Conservation (phyloP, 768 basidiomycete species). For the Ramaria sp. region DNA sequence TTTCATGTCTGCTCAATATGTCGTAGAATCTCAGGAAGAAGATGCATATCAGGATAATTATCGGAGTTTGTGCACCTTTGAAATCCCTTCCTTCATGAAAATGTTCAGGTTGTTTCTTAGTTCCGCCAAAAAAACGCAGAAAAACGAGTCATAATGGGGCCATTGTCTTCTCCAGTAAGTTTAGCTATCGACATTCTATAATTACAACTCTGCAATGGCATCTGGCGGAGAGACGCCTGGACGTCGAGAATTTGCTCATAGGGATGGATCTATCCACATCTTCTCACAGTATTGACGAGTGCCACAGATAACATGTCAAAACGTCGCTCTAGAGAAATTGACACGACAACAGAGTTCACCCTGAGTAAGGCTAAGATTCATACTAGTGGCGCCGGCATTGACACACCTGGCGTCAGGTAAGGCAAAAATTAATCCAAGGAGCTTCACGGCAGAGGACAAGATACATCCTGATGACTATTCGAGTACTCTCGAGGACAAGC, state of each 20-base stretch:
- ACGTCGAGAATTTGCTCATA: too few relatives aligned
- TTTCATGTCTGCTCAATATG: too few relatives aligned
- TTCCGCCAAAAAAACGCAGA: background rate
- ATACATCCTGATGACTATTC: background rate
- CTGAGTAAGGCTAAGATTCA: too few relatives aligned
- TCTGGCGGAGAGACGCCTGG: too few relatives aligned
- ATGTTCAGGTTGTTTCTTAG: background rate
- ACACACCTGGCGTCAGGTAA: background rate
- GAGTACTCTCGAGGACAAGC: background rate
- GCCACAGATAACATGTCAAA: too few relatives aligned
- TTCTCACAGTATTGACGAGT: too few relatives aligned
- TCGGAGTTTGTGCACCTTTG: background rate
- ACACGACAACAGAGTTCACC: too few relatives aligned
- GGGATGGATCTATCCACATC: too few relatives aligned
- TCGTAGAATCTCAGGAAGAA: background rate
- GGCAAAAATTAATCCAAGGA: background rate
- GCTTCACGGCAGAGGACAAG: background rate
- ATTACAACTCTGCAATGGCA: too few relatives aligned
- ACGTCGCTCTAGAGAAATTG: too few relatives aligned
- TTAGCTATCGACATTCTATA: background rate
- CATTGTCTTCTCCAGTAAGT: background rate
- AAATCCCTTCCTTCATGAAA: background rate
- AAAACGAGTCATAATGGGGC: background rate
- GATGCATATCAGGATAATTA: background rate
- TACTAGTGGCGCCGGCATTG: too few relatives aligned